Evolutionary conservation across 371 early-diverging fungal species (phyloP).

Genomic region (Actinomortierella wolfii): DNA sequence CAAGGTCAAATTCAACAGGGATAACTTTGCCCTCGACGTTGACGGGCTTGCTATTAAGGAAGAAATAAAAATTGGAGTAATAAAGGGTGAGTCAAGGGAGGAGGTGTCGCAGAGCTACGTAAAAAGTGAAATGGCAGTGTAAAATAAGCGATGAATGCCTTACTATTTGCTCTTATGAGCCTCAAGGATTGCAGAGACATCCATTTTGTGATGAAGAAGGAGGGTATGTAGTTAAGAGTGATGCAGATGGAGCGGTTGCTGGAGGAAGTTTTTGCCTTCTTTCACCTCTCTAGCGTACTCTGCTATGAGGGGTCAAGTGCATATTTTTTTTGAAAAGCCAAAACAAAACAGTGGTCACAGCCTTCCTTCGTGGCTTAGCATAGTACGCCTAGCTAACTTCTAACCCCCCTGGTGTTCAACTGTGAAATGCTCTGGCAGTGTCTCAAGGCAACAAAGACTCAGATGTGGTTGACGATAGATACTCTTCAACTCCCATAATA

Average conservation of each 20-base stretch:
- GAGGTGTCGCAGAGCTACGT: neutral
- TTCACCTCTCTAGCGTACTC: too few species aligned
- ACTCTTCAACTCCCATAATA: too few species aligned
- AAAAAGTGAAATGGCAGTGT: neutral
- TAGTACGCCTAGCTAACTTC: too few species aligned
- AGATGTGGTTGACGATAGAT: too few species aligned
- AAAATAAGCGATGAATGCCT: conserved; percentile 5
- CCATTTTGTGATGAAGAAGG: conserved; percentile 40
- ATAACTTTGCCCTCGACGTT: conserved; percentile 71
- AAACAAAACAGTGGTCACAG: conserved; percentile 3
- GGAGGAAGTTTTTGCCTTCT: too few species aligned
- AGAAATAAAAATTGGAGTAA: neutral
- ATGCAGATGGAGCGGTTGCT: neutral
- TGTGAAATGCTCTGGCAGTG: too few species aligned
- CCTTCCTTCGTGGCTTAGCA: neutral
- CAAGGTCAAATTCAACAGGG: conserved; percentile 88
- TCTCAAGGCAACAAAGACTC: too few species aligned
- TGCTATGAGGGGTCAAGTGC: neutral
- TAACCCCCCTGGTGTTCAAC: too few species aligned
- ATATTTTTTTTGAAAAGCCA: neutral
- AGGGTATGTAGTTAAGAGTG: conserved; percentile 6
- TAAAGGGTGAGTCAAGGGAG: neutral
- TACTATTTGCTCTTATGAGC: conserved; percentile 67
- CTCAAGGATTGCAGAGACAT: conserved; percentile 71
- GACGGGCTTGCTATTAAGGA: conserved; percentile 58